These are phyloP conservation scores for Parastagonospora avenae DNA, from an alignment of 2,329 filamentous ascomycete species.

Conservation along the genomic window DNA sequence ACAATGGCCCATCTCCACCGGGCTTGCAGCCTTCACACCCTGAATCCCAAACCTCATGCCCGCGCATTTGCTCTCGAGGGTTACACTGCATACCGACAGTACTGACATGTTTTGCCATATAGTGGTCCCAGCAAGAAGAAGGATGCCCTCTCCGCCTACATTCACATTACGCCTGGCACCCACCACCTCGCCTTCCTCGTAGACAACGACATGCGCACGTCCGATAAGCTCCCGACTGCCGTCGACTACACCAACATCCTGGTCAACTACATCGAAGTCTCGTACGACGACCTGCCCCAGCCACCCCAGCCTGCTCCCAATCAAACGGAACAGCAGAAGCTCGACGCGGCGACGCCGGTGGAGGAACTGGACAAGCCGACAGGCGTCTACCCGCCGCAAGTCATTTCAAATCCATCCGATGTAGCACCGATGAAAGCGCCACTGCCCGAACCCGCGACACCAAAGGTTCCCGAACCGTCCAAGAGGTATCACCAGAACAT, in stretches of 20 bases:
- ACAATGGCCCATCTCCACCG: constrained; percentile 2
- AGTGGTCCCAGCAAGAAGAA: constrained; percentile 50
- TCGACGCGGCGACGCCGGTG: constrained; percentile 29
- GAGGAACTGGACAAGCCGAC: constrained; percentile 31
- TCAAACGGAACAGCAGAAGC: constrained; percentile 18
- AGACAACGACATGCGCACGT: constrained; percentile 90
- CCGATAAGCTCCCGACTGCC: constrained; percentile 84
- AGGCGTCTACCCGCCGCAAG: constrained; percentile 38
- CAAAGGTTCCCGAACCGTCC: constrained; percentile 31
- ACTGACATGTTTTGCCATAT: constrained; percentile 27
- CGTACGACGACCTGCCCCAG: constrained; percentile 68
- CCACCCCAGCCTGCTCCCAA: constrained; percentile 21
- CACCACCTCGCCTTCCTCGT: constrained; percentile 97
- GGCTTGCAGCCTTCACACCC: constrained; percentile 17
- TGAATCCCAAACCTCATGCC: constrained; percentile 7
- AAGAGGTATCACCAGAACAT: constrained; percentile 74
- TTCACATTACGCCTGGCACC: constrained; percentile 88
- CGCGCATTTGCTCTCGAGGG: constrained; percentile 20
- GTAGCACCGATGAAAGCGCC: constrained; percentile 28
- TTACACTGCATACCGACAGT: constrained; percentile 39
- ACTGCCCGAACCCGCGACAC: constrained; percentile 33
- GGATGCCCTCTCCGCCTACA: constrained; percentile 73
- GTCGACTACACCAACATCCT: constrained; percentile 98
- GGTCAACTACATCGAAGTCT: constrained; percentile 97
- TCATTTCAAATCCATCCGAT: constrained; percentile 52